A percentile compares a stretch with the other conserved stretches of the same genome.
These are phyloP conservation scores for Haplosporangium sp. DNA, from an alignment of 371 early-diverging fungal species.

Conservation along the genomic window DNA sequence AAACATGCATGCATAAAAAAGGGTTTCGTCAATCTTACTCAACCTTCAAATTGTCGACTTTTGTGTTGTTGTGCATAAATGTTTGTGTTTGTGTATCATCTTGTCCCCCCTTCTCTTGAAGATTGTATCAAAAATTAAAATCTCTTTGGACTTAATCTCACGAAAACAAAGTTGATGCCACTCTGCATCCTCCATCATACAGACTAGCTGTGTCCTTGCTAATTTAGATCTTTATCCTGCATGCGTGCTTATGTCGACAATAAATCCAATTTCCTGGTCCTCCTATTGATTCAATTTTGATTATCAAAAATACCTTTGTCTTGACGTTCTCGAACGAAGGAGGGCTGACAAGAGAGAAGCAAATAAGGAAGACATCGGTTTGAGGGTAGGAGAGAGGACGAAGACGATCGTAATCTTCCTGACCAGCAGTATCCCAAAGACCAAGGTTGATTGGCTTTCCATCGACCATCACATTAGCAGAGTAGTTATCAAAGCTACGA, in stretches of 20 bases:
- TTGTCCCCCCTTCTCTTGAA: background rate
- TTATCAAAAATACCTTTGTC: conserved; percentile 69
- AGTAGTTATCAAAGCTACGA: conserved; percentile 94
- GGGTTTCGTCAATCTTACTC: background rate
- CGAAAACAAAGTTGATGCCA: background rate
- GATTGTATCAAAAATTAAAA: background rate
- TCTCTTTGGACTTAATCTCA: no score
- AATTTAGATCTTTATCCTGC: background rate
- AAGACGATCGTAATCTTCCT: conserved; percentile 97
- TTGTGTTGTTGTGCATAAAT: background rate
- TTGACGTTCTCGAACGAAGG: conserved; percentile 94
- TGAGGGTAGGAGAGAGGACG: conserved; percentile 96
- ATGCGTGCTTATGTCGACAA: conserved; percentile 2
- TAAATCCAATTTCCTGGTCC: background rate
- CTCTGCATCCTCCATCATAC: background rate
- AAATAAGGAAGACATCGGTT: conserved; percentile 93
- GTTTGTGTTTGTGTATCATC: background rate
- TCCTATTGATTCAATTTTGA: no score
- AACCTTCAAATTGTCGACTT: background rate
- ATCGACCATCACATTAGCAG: conserved; percentile 94
- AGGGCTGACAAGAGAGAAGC: conserved; percentile 90
- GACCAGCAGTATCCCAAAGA: conserved; percentile 98
- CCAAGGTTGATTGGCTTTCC: conserved; percentile 95
- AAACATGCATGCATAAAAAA: conserved; percentile 2
- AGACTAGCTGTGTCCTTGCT: background rate